Evolutionary conservation across 169 alveolate species (phyloP).

Genomic region (Amoebophrya sp.): DNA sequence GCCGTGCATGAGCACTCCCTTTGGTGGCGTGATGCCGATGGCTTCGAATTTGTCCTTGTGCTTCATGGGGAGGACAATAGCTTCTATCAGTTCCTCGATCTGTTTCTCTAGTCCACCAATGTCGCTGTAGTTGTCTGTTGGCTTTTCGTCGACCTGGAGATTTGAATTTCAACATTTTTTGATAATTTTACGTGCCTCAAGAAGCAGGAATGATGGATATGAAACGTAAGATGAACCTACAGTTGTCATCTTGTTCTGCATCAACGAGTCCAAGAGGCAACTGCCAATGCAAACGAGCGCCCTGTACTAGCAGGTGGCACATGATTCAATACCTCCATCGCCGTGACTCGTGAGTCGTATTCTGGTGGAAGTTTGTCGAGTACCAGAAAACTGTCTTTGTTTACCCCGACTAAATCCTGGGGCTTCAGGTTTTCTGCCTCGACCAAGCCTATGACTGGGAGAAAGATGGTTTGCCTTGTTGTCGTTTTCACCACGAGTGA

Average conservation of each 20-base stretch:
- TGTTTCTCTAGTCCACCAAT: slow-evolving; percentile 97
- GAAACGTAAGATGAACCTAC: background rate
- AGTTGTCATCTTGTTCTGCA: background rate
- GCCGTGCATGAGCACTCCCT: slow-evolving; percentile 97
- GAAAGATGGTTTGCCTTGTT: slow-evolving; percentile 90
- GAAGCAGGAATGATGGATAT: background rate
- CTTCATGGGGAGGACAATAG: slow-evolving; percentile 96
- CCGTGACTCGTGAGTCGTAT: slow-evolving; percentile 96
- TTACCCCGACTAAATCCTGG: slow-evolving; percentile 90
- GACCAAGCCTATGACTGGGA: slow-evolving; percentile 97
- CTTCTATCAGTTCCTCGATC: slow-evolving; percentile 98
- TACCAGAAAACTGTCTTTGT: slow-evolving; percentile 94
- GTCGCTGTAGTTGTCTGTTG: slow-evolving; percentile 98
- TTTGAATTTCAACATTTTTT: background rate
- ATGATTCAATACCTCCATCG: slow-evolving; percentile 98
- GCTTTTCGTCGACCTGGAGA: slow-evolving; percentile 87
- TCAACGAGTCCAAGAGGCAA: background rate
- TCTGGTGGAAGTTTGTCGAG: slow-evolving; percentile 99
- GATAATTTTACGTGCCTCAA: background rate
- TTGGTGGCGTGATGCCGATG: slow-evolving; percentile 98
- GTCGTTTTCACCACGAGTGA: slow-evolving; percentile 83
- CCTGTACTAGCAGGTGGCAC: too few species aligned
- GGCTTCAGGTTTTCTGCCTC: slow-evolving; percentile 82
- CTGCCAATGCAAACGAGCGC: background rate
- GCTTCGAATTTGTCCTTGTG: slow-evolving; percentile 96